Evolutionary conservation across 2,329 filamentous ascomycete genomes (phyloP).

Genomic region (Alternaria rosae): DNA sequence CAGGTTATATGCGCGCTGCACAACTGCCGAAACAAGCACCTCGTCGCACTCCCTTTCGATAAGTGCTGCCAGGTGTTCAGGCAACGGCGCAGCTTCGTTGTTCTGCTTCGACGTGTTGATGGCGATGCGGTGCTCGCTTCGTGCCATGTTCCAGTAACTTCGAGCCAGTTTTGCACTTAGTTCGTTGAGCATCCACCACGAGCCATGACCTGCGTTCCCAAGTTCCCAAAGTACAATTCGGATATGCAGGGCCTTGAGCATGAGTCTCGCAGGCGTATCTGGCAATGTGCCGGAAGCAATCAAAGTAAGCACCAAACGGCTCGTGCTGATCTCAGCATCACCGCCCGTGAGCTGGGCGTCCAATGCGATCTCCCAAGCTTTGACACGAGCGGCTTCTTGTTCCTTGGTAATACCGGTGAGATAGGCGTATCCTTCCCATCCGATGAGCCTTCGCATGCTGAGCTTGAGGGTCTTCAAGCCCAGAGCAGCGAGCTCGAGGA

Average conservation of each 20-base stretch:
- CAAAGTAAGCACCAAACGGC: slow-evolving; percentile 82
- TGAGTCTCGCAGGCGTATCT: slow-evolving; percentile 80
- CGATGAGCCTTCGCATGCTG: slow-evolving; percentile 78
- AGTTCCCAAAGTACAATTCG: slow-evolving; percentile 86
- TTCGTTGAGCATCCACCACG: slow-evolving; percentile 70
- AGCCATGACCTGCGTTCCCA: slow-evolving; percentile 69
- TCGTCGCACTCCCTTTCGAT: slow-evolving; percentile 82
- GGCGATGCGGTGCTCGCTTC: slow-evolving; percentile 64
- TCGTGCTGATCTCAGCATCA: slow-evolving; percentile 87
- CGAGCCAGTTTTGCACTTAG: slow-evolving; percentile 77
- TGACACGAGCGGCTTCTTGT: slow-evolving; percentile 83
- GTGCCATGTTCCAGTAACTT: slow-evolving; percentile 82
- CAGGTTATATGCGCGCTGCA: slow-evolving; percentile 87
- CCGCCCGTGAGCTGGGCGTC: slow-evolving; percentile 93
- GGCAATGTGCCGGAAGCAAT: slow-evolving; percentile 88
- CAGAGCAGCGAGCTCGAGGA: slow-evolving; percentile 83
- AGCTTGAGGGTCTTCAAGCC: slow-evolving; percentile 83
- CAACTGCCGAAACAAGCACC: slow-evolving; percentile 77
- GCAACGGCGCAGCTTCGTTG: slow-evolving; percentile 70
- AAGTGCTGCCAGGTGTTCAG: slow-evolving; percentile 77
- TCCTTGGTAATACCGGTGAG: slow-evolving; percentile 83
- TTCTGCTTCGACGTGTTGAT: slow-evolving; percentile 49
- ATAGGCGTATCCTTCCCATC: slow-evolving; percentile 77
- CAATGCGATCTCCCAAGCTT: slow-evolving; percentile 91
- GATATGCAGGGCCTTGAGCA: slow-evolving; percentile 91